Conservation (phyloP, 306 rosid species). For the Boehmeria nivea region DNA sequence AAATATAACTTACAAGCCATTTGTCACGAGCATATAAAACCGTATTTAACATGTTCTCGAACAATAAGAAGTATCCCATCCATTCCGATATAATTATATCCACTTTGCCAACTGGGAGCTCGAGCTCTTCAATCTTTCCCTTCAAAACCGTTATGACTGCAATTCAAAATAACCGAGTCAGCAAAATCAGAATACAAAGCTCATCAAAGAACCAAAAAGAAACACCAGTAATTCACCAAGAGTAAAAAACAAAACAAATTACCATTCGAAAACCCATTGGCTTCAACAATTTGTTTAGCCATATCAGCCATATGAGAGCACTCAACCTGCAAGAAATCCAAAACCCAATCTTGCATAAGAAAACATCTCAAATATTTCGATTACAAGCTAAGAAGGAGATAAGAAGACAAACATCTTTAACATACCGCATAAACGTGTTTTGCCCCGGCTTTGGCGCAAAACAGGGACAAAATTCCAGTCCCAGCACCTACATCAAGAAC, state of each 20-base stretch:
- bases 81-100: slow-evolving; percentile 96
- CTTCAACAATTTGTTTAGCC: slow-evolving; percentile 90
- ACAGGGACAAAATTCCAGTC: slow-evolving; percentile 91
- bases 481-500: slow-evolving; percentile 99
- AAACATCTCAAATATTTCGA: slow-evolving; percentile 1
- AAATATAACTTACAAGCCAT: slow-evolving; percentile 76
- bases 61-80: slow-evolving; percentile 98
- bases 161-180: too few relatives aligned
- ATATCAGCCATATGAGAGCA: slow-evolving; percentile 98
- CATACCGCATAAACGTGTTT: slow-evolving; percentile 87
- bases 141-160: slow-evolving; percentile 89
- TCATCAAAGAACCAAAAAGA: background rate
- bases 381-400: background rate
- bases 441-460: slow-evolving; percentile 98
- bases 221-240: background rate
- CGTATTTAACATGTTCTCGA: slow-evolving; percentile 93
- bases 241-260: slow-evolving; percentile 16
- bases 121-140: slow-evolving; percentile 93
- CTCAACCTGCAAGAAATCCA: slow-evolving; percentile 49
- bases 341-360: slow-evolving; percentile 1
- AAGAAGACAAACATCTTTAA: background rate
- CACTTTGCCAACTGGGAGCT: slow-evolving; percentile 85
- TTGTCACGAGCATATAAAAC: slow-evolving; percentile 96
- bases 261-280: slow-evolving; percentile 79
- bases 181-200: slow-evolving; percentile 9